Evolutionary conservation across 805 yeast species (phyloP).

Genomic region (Nakazawaea holstii): DNA sequence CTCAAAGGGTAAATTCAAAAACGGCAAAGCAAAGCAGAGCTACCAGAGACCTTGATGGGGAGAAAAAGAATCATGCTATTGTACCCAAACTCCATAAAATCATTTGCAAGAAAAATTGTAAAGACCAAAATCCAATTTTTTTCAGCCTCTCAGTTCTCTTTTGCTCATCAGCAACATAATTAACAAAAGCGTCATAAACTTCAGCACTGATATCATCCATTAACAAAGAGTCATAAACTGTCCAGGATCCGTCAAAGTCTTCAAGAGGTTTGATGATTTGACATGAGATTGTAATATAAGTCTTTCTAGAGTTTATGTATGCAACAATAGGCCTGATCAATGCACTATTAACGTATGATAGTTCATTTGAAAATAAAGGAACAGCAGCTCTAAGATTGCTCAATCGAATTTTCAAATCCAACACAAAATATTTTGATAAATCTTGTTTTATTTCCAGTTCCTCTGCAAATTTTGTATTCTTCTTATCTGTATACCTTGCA

Average conservation of each 20-base stretch:
- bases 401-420: conserved; percentile 74
- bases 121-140: conserved; percentile 89
- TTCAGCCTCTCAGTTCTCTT: conserved; percentile 64
- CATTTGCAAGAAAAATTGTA: conserved; percentile 78
- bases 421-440: conserved; percentile 54
- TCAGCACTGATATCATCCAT: conserved; percentile 90
- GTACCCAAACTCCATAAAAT: conserved; percentile 80
- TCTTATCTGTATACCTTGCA: conserved; percentile 27
- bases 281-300: conserved; percentile 84
- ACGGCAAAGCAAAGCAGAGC: too few species aligned
- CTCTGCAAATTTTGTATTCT: conserved; percentile 13
- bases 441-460: conserved; percentile 25
- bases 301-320: conserved; percentile 84
- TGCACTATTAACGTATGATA: conserved; percentile 90
- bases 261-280: conserved; percentile 69
- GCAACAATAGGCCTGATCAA: conserved; percentile 92
- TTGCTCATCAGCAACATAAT: conserved; percentile 85
- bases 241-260: conserved; percentile 97
- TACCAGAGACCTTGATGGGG: conserved; percentile 6
- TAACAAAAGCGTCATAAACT: conserved; percentile 85
- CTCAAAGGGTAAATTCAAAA: too few species aligned
- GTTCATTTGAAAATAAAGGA: conserved; percentile 81
- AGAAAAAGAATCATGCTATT: conserved; percentile 32
- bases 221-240: conserved; percentile 81
- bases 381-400: conserved; percentile 86